Evolutionary conservation across 768 basidiomycete species (phyloP), one percentile per base, ranked within the genome.

Genomic region (Podaxis sp.): DNA sequence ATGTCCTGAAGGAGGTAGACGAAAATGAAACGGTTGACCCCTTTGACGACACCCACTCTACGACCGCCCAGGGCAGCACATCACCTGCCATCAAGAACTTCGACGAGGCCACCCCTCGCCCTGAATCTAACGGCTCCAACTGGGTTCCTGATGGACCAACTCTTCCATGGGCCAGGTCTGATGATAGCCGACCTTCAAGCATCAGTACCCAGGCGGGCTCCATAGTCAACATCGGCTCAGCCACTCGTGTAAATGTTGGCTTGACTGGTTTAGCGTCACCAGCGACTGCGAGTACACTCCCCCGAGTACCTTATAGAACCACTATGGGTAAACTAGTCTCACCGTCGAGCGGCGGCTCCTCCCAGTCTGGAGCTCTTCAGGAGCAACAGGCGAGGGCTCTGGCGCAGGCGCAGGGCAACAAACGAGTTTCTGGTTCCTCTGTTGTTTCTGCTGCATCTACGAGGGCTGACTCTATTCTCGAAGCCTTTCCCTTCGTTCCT

Each of bases 401-500:
- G 63, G 80, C 79, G 11, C 79, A 83, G 51, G 80, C 81, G 28
- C 83, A 83, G 64, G 83, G 79, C 48, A 67, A 78, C 54, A 79
- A 81, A 63, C 77, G 85, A 57, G 79, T 83, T 63, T 88, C 90
- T 4, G 82, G 81, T 59, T 83, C 85, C 4, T 91, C 89, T 32
- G 82, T 84, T 51, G 72, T 87, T 59, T 88, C 87, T 35, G 83
- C 83, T 11, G 76, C 88, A 13, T 89, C 89, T 9, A 88, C 88
- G 2, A 82, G 83, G 52, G 89, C 90, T 27, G 91, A 93, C 69
- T 93, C 91, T 2, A 91, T 93, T 65, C 79, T 93, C 27, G 91
- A 92, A 72, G 87, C 85, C 13, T 94, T 94, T 79, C 90, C 90
- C 37, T 93, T 94, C 70, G 91, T 94, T 7, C 92, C 92, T 23